phyloP scores from a whole-genome alignment of 257 asterid genomes.

The Paulownia fortunei region DNA sequence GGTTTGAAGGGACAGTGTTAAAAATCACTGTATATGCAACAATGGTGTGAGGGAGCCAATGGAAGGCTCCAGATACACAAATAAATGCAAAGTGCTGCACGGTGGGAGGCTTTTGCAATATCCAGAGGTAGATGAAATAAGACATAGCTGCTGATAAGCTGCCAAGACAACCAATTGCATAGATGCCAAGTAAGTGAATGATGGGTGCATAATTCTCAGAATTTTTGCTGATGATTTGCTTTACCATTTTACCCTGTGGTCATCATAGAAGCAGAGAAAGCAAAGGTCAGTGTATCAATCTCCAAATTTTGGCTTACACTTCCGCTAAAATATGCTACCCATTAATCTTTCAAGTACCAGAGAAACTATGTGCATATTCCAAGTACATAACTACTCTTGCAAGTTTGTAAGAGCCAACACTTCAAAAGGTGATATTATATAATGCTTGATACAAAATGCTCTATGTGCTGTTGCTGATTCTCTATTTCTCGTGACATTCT shows the following conservation, averaged over 20 bases:
- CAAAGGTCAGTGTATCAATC: slow-evolving; percentile 11
- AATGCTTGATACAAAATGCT: background rate
- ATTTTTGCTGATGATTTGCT: slow-evolving; percentile 22
- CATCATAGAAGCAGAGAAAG: slow-evolving; percentile 8
- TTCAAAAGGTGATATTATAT: background rate
- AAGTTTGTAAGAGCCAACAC: background rate
- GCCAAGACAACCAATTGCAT: slow-evolving; percentile 58
- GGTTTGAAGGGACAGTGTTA: slow-evolving; percentile 36
- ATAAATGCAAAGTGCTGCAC: slow-evolving; percentile 47
- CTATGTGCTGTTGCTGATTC: background rate
- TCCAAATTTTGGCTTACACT: background rate
- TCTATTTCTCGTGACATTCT: background rate
- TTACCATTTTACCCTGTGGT: slow-evolving; percentile 43
- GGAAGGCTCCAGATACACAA: slow-evolving; percentile 61
- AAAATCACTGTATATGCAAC: slow-evolving; percentile 52
- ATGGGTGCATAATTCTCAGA: slow-evolving; percentile 28
- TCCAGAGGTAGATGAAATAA: slow-evolving; percentile 50
- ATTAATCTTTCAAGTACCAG: background rate
- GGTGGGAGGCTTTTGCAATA: slow-evolving; percentile 41
- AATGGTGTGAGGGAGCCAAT: slow-evolving; percentile 63
- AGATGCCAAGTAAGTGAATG: slow-evolving; percentile 54
- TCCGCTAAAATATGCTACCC: background rate
- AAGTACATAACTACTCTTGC: background rate
- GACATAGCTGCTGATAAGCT: slow-evolving; percentile 61
- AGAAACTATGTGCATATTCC: background rate